These are phyloP conservation scores for Madurella mycetomatis DNA, from an alignment of 2,329 filamentous ascomycete genomes.

Conservation along the genomic window DNA sequence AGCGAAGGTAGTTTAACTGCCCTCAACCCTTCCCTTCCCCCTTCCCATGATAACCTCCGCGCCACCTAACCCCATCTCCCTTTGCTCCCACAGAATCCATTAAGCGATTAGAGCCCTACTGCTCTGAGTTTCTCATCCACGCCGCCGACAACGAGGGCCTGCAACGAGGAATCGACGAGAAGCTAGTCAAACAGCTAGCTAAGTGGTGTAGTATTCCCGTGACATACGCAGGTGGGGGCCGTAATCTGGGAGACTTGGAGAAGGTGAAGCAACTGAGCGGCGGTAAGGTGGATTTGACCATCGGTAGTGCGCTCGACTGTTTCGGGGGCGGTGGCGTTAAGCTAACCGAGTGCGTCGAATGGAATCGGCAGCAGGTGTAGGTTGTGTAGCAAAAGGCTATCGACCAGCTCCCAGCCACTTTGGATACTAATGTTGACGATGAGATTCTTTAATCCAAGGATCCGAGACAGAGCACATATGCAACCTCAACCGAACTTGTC, in stretches of 20 bases:
- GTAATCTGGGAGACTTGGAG: constrained; percentile 75
- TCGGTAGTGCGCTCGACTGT: constrained; percentile 92
- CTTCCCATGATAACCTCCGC: too few relatives aligned
- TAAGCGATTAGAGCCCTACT: constrained; percentile 76
- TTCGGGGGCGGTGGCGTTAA: constrained; percentile 86
- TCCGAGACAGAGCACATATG: too few relatives aligned
- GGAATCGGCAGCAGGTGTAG: constrained; percentile 59
- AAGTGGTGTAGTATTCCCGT: constrained; percentile 89
- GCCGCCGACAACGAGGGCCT: constrained; percentile 95
- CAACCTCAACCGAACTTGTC: not conserved
- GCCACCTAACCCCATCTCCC: not conserved
- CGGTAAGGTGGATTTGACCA: constrained; percentile 86
- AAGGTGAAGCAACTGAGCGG: constrained; percentile 72
- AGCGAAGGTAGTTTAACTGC: constrained; percentile 59
- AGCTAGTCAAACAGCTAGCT: constrained; percentile 70
- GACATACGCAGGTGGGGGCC: constrained; percentile 93
- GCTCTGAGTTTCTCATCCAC: constrained; percentile 94
- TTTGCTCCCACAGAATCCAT: constrained; percentile 63
- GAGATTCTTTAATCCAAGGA: too few relatives aligned
- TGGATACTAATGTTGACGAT: too few relatives aligned
- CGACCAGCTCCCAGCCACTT: not conserved
- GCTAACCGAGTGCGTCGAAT: constrained; percentile 82
- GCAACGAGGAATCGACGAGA: constrained; percentile 84
- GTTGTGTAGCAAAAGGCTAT: not conserved
- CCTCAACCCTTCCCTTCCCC: too few relatives aligned